phyloP scores from a whole-genome alignment of 1,284 basidiomycete genomes.

The Bjerkandera adusta region DNA sequence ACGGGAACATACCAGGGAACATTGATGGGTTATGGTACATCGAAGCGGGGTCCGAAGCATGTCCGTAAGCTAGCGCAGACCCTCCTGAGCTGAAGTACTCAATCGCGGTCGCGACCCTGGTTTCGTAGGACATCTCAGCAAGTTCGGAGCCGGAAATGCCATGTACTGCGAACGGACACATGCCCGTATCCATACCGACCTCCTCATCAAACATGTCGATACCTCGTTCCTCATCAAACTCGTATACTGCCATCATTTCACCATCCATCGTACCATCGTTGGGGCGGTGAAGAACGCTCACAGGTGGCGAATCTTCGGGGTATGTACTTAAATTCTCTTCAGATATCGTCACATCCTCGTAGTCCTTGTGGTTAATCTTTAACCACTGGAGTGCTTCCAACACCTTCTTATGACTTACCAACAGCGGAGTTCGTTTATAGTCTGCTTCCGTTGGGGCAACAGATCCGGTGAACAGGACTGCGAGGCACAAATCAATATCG shows the following conservation, averaged over 20 bases:
- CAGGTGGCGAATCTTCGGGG: conserved; percentile 28
- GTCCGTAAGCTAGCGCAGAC: conserved; percentile 19
- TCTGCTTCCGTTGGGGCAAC: conserved; percentile 29
- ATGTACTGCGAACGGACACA: conserved; percentile 36
- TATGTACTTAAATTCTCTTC: conserved; percentile 31
- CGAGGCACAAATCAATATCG: conserved; percentile 34
- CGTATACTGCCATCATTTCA: conserved; percentile 4
- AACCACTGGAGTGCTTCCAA: conserved; percentile 34
- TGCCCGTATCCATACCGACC: conserved; percentile 27
- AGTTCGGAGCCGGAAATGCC: conserved; percentile 27
- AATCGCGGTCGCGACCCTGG: conserved; percentile 14
- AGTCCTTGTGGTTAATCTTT: conserved; percentile 36
- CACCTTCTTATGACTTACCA: conserved; percentile 30
- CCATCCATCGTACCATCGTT: conserved; percentile 17
- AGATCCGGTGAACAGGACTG: conserved; percentile 33
- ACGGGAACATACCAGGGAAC: conserved; percentile 29
- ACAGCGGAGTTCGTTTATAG: conserved; percentile 32
- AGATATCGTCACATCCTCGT: conserved; percentile 34
- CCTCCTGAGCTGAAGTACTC: conserved; percentile 18
- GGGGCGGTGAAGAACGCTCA: conserved; percentile 8
- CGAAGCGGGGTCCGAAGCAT: conserved; percentile 13
- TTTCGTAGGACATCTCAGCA: background rate
- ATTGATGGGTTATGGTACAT: conserved; percentile 25
- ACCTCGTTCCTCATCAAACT: conserved; percentile 10
- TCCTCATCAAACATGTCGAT: conserved; percentile 28